Evolutionary conservation across 2,329 filamentous ascomycete genomes (phyloP).

Genomic region (Orbilia quercus): DNA sequence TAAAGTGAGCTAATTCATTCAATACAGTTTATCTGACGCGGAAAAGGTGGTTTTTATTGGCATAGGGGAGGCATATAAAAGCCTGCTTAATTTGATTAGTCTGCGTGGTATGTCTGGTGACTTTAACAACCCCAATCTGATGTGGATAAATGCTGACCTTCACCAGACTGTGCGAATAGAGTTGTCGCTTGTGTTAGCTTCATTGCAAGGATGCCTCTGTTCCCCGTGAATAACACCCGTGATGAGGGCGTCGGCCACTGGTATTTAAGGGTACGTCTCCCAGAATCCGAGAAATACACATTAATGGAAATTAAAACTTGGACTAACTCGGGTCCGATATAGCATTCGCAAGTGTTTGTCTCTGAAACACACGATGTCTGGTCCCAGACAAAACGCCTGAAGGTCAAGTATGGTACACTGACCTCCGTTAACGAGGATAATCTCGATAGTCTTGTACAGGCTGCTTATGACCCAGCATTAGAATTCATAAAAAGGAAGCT

Average conservation of each 20-base stretch:
- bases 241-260: slow-evolving; percentile 49
- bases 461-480: slow-evolving; percentile 18
- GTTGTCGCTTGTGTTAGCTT: slow-evolving; percentile 45
- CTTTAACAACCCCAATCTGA: not conserved
- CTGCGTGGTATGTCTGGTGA: slow-evolving; percentile 74
- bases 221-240: slow-evolving; percentile 48
- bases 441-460: slow-evolving; percentile 43
- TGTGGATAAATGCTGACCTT: not conserved
- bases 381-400: slow-evolving; percentile 37
- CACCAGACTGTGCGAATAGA: slow-evolving; percentile 33
- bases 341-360: slow-evolving; percentile 50
- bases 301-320: too few relatives aligned
- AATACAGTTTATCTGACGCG: slow-evolving; percentile 69
- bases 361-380: slow-evolving; percentile 41
- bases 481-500: slow-evolving; percentile 37
- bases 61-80: slow-evolving; percentile 87
- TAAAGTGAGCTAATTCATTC: slow-evolving; percentile 30
- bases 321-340: not conserved
- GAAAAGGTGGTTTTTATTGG: slow-evolving; percentile 86
- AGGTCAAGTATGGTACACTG: slow-evolving; percentile 41
- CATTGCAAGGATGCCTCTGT: slow-evolving; percentile 40
- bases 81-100: slow-evolving; percentile 82
- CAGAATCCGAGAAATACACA: too few relatives aligned
- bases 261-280: slow-evolving; percentile 48
- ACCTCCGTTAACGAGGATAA: slow-evolving; percentile 32